A percentile compares a stretch with the other conserved stretches of the same genome.
Evolutionary conservation across 148 eudicot genomes (phyloP).

Genomic region (Beta vulgaris): DNA sequence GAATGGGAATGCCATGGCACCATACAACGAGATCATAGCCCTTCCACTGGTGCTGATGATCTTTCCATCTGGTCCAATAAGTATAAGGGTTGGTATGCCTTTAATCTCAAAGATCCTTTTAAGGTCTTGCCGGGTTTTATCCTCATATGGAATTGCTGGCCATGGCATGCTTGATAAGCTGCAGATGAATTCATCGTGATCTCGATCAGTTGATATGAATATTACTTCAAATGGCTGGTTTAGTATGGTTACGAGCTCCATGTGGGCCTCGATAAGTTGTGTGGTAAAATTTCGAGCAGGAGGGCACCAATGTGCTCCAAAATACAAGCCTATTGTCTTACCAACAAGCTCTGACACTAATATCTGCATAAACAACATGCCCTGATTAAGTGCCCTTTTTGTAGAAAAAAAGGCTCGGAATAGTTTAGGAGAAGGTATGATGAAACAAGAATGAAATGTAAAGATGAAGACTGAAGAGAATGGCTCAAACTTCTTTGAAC

Average conservation of each 20-base stretch:
- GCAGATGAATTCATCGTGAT: constrained; percentile 37
- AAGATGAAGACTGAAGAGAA: no score
- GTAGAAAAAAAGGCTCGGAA: no score
- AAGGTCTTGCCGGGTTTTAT: constrained; percentile 42
- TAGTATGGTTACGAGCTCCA: constrained; percentile 26
- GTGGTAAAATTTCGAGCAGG: constrained; percentile 46
- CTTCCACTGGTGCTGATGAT: constrained; percentile 41
- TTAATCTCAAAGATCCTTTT: constrained; percentile 50
- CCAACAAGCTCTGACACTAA: constrained; percentile 41
- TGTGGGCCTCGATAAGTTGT: constrained; percentile 46
- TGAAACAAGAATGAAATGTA: no score
- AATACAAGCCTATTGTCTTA: constrained; percentile 54
- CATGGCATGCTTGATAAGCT: constrained; percentile 53
- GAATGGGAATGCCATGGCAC: constrained; percentile 51
- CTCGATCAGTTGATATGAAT: constrained; percentile 53
- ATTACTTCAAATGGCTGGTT: constrained; percentile 42
- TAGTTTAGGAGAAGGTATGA: no score
- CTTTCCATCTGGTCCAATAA: constrained; percentile 49
- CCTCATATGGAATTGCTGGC: constrained; percentile 50
- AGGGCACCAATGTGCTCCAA: constrained; percentile 66
- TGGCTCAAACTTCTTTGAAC: no score
- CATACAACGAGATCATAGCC: constrained; percentile 39
- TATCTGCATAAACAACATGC: constrained; percentile 26
- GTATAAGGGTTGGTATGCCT: constrained; percentile 44
- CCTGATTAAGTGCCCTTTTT: no score